Evolutionary conservation across 2,329 filamentous ascomycete genomes (phyloP).

Genomic region (Botrytis byssoidea): DNA sequence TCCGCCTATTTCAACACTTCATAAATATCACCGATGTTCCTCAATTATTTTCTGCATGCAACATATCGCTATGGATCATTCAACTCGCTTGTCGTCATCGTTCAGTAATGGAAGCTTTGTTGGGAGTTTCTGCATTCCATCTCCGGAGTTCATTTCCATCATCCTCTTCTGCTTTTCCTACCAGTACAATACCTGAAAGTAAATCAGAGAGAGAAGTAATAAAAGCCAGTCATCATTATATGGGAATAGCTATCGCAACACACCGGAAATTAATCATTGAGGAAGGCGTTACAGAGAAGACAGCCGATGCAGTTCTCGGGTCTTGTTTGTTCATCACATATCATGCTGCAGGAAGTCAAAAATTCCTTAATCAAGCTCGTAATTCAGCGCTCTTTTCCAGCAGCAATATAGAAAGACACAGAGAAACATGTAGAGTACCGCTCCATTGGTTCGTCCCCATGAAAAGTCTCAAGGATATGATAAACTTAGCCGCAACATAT

Average conservation of each 20-base stretch:
- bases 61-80: not conserved
- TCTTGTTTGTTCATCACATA: constrained; percentile 10
- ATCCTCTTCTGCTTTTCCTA: not conserved
- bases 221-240: constrained; percentile 7
- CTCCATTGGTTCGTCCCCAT: constrained; percentile 16
- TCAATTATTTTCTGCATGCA: not conserved
- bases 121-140: constrained; percentile 1
- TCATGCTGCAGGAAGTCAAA: not conserved
- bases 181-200: not conserved
- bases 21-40: not conserved
- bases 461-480: constrained; percentile 3
- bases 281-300: constrained; percentile 7
- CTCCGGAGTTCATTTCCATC: constrained; percentile 5
- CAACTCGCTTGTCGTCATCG: not conserved
- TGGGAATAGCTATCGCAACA: constrained; percentile 2
- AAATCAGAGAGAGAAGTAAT: not conserved
- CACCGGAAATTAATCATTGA: not conserved
- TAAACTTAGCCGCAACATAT: not conserved
- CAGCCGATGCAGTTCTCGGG: not conserved
- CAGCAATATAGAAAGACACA: not conserved
- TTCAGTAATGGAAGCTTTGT: constrained; percentile 12
- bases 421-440: not conserved
- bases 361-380: not conserved
- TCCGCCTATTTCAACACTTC: constrained; percentile 14
- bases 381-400: not conserved